These are phyloP conservation scores for Funneliformis caledonium DNA, from an alignment of 371 early-diverging fungal species.

Conservation along the genomic window DNA sequence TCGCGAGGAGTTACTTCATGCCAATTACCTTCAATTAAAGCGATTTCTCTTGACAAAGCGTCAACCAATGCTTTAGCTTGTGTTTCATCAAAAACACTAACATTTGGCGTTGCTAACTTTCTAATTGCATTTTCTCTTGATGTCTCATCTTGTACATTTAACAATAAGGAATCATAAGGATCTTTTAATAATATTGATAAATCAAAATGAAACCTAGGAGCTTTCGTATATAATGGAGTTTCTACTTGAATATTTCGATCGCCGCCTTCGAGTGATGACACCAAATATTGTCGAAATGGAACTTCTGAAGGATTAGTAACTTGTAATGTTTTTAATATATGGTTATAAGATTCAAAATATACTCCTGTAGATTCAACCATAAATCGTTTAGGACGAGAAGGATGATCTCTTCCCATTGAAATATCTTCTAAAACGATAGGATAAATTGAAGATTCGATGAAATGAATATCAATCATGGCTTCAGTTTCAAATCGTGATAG, in stretches of 20 bases:
- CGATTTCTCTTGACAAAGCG: slow-evolving; percentile 49
- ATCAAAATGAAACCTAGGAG: slow-evolving; percentile 47
- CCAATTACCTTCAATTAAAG: slow-evolving; percentile 48
- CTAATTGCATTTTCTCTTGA: neutral
- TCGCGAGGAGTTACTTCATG: neutral
- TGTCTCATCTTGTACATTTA: neutral
- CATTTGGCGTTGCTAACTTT: neutral
- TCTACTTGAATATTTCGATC: slow-evolving; percentile 21
- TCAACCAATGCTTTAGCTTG: slow-evolving; percentile 45
- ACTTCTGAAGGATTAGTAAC: slow-evolving; percentile 43
- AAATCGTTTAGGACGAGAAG: slow-evolving; percentile 40
- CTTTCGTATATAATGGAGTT: slow-evolving; percentile 46
- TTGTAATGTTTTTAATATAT: slow-evolving; percentile 53
- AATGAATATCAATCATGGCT: slow-evolving; percentile 43
- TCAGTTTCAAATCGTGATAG: slow-evolving; percentile 40
- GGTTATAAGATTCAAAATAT: slow-evolving; percentile 55
- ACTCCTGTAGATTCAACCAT: slow-evolving; percentile 53
- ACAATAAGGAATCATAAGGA: neutral
- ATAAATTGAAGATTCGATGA: slow-evolving; percentile 44
- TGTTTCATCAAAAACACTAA: neutral
- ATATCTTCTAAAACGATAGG: slow-evolving; percentile 38
- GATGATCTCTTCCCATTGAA: neutral
- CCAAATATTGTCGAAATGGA: slow-evolving; percentile 51
- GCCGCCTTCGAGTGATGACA: slow-evolving; percentile 41
- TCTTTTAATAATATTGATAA: slow-evolving; percentile 43